Evolutionary conservation across 2,329 filamentous ascomycete species (phyloP), one percentile per base, ranked within the genome.

Genomic region (Aspergillus flavus): DNA sequence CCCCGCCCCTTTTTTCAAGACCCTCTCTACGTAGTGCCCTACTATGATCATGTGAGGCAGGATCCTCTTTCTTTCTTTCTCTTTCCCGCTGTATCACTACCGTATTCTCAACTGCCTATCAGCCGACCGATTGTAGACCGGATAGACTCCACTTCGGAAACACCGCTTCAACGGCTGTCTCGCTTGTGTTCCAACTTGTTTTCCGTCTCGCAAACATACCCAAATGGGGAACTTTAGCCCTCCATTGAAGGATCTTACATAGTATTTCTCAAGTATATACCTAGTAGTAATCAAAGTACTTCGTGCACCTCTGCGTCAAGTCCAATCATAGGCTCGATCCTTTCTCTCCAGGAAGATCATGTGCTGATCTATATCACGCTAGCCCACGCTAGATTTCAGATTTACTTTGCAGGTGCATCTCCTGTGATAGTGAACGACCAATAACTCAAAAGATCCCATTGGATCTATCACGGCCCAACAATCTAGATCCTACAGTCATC

Each of bases 31-130:
- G 26, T 61, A 58, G 59, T 41, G 45, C 52, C 57, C 48, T 53
- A 36, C 54, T 39, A 32, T 34, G 32, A 64, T 67, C 65, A 64
- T 66, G 64, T 67, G 65, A 67, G 64, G 57, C 21, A 48, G 11
- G 11, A 32, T 32, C 23, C 23, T 67, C 39, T 50, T 12, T 66
- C 16, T 55, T 45, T 41, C 57, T 30, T 62, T 11, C 3, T 19
- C 53, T 62, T 43, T 58, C 59, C 65, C 55, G 57, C 61, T 39
- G 62, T 61, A 59, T 62, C 62, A 58, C 64, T 59, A 41, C 46
- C 61, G 64, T 48, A 65, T 57, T 60, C 58, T 54, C 54, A 65
- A 64, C 56, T 55, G 61, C 48, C 54, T 48, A 64, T 59, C 59
- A 55, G n/a, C 30, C 39, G 7, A 54, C 52, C 16, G 23, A 28